Percentiles rank a stretch among this genome's conserved stretches.
These are phyloP conservation scores for Phellopilus nigrolimitatus DNA, from an alignment of 1,284 basidiomycete genomes.

Conservation along the genomic window DNA sequence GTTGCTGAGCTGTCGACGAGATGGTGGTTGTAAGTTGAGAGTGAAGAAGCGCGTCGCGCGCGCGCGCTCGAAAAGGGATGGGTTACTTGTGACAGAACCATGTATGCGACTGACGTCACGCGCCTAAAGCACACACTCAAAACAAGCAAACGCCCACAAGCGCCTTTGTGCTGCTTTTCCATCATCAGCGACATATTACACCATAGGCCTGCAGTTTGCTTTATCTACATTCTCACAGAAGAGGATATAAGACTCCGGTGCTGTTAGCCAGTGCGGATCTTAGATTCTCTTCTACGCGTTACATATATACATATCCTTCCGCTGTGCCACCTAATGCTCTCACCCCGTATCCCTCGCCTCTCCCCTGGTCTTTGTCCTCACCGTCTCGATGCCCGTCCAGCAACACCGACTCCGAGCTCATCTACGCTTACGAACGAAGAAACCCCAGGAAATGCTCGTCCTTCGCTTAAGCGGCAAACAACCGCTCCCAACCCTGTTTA, in stretches of 20 bases:
- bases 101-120: background rate
- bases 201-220: no score
- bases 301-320: no score
- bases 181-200: no score
- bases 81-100: background rate
- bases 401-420: background rate
- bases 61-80: background rate
- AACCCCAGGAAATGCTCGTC: background rate
- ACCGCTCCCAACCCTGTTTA: slow-evolving; percentile 10
- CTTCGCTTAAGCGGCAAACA: slow-evolving; percentile 18
- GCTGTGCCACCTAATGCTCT: no score
- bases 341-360: no score
- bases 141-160: background rate
- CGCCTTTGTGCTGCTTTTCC: background rate
- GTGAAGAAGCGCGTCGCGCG: slow-evolving; percentile 12
- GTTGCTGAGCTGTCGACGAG: background rate
- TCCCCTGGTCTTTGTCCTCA: background rate
- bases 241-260: no score
- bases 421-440: background rate
- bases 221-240: no score
- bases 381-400: background rate
- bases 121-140: background rate
- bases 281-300: no score
- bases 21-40: slow-evolving; percentile 17
- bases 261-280: no score